A percentile compares a stretch with the other conserved stretches of the same genome.
phyloP scores from a whole-genome alignment of 2,329 filamentous ascomycete species.

The Fusarium sp. region DNA sequence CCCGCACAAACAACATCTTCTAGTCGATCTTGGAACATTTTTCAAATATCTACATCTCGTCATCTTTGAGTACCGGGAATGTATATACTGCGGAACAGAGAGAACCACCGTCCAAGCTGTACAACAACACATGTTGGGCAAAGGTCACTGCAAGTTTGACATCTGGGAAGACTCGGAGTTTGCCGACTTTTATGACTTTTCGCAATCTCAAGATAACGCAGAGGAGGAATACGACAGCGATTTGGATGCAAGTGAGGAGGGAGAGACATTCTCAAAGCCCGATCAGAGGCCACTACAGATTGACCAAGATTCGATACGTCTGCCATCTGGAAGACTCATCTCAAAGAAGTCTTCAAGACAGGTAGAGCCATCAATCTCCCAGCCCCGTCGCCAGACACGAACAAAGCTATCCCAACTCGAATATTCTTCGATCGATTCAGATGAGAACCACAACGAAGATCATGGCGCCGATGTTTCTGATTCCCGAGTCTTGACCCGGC shows the following conservation, averaged over 20 bases:
- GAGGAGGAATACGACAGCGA: rapidly evolving
- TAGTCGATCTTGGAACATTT: conserved; percentile 13
- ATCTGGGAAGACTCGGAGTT: conserved; percentile 5
- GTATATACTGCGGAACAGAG: conserved; percentile 11
- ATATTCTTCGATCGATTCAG: neutral
- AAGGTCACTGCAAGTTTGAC: conserved; percentile 28
- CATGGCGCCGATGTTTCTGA: rapidly evolving
- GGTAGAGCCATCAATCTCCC: neutral
- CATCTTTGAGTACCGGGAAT: conserved; percentile 12
- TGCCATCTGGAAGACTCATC: conserved; percentile 14
- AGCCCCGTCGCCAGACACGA: rapidly evolving
- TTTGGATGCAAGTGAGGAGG: rapidly evolving
- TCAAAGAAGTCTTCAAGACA: conserved; percentile 16
- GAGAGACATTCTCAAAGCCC: rapidly evolving
- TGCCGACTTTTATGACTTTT: conserved; percentile 23
- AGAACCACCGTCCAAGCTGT: neutral
- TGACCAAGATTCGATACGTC: neutral
- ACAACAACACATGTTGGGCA: conserved; percentile 20
- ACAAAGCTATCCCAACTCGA: neutral
- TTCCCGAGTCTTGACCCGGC: neutral
- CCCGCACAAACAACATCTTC: conserved; percentile 1
- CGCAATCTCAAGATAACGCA: rapidly evolving
- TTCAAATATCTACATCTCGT: conserved; percentile 6
- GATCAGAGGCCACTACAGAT: neutral
- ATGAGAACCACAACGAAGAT: rapidly evolving